Conservation (phyloP, 768 basidiomycete genomes). For the Hygrophorus pudorinus region DNA sequence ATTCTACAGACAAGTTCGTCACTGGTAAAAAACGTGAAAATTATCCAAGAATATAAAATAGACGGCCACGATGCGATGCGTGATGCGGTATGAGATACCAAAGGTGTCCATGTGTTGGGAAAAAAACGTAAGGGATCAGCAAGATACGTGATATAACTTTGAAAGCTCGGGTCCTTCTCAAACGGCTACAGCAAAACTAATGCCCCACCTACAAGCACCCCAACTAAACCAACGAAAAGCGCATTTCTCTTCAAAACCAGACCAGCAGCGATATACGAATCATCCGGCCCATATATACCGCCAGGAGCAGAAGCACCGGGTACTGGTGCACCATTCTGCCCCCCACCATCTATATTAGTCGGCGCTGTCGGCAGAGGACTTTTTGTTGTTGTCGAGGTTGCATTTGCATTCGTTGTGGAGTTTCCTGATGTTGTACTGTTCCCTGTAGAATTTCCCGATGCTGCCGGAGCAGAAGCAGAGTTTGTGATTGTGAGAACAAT, state of each 20-base stretch:
- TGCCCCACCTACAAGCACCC: conserved; percentile 37
- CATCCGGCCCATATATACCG: conserved; percentile 52
- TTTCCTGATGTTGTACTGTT: conserved; percentile 15
- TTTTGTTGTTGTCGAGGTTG: conserved; percentile 29
- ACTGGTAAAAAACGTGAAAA: too few relatives aligned
- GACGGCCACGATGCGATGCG: not conserved
- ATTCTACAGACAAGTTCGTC: too few relatives aligned
- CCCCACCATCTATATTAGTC: conserved; percentile 44
- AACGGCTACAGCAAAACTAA: conserved; percentile 31
- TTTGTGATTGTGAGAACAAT: conserved; percentile 37
- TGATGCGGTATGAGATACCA: not conserved
- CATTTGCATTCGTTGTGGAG: conserved; percentile 10
- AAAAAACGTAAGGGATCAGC: too few relatives aligned
- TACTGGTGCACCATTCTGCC: conserved; percentile 44
- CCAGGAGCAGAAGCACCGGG: conserved; percentile 39
- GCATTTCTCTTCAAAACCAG: conserved; percentile 34
- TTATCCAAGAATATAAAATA: not conserved
- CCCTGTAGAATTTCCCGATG: conserved; percentile 8
- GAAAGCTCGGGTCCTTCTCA: not conserved
- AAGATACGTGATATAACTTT: too few relatives aligned
- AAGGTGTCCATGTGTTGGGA: not conserved
- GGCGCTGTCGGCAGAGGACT: conserved; percentile 53
- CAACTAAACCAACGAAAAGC: conserved; percentile 32
- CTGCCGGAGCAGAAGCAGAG: conserved; percentile 14
- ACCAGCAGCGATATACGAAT: conserved; percentile 55